Evolutionary conservation across 495 filamentous ascomycete species (phyloP).

Genomic region (Penicilliopsis zonata): DNA sequence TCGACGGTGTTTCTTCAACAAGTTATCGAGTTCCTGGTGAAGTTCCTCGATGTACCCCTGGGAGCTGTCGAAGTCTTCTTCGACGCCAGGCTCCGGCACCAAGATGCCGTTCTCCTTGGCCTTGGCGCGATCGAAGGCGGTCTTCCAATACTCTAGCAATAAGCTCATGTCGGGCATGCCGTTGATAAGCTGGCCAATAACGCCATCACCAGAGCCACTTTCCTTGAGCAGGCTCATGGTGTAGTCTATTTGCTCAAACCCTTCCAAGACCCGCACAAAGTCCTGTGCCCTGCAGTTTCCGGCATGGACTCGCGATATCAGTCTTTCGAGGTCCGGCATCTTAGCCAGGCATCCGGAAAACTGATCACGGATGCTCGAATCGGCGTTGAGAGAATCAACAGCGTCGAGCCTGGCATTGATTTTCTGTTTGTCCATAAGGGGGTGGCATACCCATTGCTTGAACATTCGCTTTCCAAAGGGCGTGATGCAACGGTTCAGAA

Average conservation of each 20-base stretch:
- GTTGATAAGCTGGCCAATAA: constrained; percentile 72
- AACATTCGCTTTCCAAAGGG: constrained; percentile 96
- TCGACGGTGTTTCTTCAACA: constrained; percentile 58
- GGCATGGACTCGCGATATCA: constrained; percentile 92
- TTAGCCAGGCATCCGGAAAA: constrained; percentile 77
- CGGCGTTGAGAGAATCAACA: constrained; percentile 82
- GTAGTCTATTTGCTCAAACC: constrained; percentile 94
- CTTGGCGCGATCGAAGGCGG: constrained; percentile 77
- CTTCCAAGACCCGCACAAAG: constrained; percentile 88
- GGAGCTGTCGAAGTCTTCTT: constrained; percentile 84
- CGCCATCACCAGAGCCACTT: constrained; percentile 58
- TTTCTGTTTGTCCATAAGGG: constrained; percentile 68
- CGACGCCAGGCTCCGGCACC: constrained; percentile 79
- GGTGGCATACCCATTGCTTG: constrained; percentile 96
- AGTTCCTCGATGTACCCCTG: constrained; percentile 64
- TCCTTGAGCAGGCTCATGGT: constrained; percentile 67
- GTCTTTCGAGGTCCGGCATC: constrained; percentile 87
- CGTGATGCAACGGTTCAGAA: constrained; percentile 90
- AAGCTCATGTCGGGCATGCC: constrained; percentile 74
- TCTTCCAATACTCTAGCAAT: constrained; percentile 76
- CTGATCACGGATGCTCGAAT: constrained; percentile 61
- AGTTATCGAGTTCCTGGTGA: constrained; percentile 53
- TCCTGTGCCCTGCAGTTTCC: constrained; percentile 77
- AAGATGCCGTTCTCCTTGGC: constrained; percentile 66
- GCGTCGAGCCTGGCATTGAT: constrained; percentile 96